A percentile compares a stretch with the other conserved stretches of the same genome.
phyloP scores from a whole-genome alignment of 164 flowering plant species.

The Piper longum region DNA sequence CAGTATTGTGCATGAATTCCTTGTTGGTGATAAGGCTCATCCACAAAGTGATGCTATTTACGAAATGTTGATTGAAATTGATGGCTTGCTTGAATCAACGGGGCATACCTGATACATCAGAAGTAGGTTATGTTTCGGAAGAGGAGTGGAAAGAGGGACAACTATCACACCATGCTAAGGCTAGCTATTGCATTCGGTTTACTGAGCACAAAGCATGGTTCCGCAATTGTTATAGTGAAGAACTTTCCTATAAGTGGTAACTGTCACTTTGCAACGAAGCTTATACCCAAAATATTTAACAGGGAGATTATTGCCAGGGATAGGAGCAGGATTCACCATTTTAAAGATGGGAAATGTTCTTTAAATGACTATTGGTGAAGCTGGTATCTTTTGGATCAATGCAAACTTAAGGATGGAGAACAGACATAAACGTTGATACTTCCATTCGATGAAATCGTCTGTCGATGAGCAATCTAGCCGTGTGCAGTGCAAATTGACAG shows the following conservation, averaged over 20 bases:
- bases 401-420: too few relatives aligned
- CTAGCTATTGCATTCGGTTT: slow-evolving; percentile 58
- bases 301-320: slow-evolving; percentile 57
- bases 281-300: slow-evolving; percentile 27
- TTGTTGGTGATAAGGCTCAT: slow-evolving; percentile 46
- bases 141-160: slow-evolving; percentile 51
- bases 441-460: too few relatives aligned
- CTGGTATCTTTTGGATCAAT: neutral
- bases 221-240: slow-evolving; percentile 22
- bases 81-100: slow-evolving; percentile 21
- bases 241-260: slow-evolving; percentile 53
- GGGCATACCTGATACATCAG: slow-evolving; percentile 53
- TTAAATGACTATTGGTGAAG: slow-evolving; percentile 53
- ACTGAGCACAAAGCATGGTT: slow-evolving; percentile 43
- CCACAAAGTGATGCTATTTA: slow-evolving; percentile 33
- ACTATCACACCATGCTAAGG: slow-evolving; percentile 41
- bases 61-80: slow-evolving; percentile 45
- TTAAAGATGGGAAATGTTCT: slow-evolving; percentile 53
- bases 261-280: slow-evolving; percentile 55
- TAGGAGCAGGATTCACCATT: slow-evolving; percentile 55
- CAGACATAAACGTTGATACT: too few relatives aligned
- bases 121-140: slow-evolving; percentile 45
- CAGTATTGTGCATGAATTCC: slow-evolving; percentile 53
- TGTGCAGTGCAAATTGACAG: too few relatives aligned
- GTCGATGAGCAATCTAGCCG: too few relatives aligned